phyloP scores from a whole-genome alignment of 345 rosid genomes.

The Eucalyptus pauciflora region DNA sequence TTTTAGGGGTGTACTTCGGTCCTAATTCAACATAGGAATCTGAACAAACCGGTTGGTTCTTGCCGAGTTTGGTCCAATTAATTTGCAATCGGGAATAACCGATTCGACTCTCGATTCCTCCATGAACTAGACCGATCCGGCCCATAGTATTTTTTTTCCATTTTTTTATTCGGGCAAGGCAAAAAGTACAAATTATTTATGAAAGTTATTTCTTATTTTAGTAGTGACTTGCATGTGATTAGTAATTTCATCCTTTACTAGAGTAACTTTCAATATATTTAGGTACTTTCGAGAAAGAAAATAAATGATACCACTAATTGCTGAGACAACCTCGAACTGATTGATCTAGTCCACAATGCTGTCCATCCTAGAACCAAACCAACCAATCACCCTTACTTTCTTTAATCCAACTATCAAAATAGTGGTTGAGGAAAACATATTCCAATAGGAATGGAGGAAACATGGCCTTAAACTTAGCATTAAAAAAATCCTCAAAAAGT shows the following conservation, averaged over 20 bases:
- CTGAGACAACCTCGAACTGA: fast-evolving
- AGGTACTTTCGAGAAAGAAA: not conserved
- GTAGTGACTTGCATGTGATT: not conserved
- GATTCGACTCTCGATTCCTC: not conserved
- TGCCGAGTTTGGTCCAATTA: not conserved
- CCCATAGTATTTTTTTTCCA: not conserved
- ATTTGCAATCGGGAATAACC: not conserved
- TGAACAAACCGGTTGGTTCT: fast-evolving
- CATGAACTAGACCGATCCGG: not conserved
- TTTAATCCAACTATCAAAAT: not conserved
- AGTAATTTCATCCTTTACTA: not conserved
- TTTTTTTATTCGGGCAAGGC: not conserved
- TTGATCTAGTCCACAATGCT: not conserved
- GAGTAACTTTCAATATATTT: not conserved
- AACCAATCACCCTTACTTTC: not conserved
- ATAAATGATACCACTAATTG: not conserved
- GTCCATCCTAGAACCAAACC: not conserved
- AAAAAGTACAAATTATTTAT: not conserved
- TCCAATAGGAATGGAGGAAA: not conserved
- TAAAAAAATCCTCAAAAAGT: not conserved
- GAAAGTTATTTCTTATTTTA: not conserved
- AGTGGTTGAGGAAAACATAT: not conserved
- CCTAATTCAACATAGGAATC: not conserved
- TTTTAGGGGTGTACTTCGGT: not conserved
- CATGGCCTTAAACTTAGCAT: not conserved